Evolutionary conservation across 2,329 filamentous ascomycete species (phyloP), one percentile per base, ranked within the genome.

Genomic region (Zasmidium citrigriseum): DNA sequence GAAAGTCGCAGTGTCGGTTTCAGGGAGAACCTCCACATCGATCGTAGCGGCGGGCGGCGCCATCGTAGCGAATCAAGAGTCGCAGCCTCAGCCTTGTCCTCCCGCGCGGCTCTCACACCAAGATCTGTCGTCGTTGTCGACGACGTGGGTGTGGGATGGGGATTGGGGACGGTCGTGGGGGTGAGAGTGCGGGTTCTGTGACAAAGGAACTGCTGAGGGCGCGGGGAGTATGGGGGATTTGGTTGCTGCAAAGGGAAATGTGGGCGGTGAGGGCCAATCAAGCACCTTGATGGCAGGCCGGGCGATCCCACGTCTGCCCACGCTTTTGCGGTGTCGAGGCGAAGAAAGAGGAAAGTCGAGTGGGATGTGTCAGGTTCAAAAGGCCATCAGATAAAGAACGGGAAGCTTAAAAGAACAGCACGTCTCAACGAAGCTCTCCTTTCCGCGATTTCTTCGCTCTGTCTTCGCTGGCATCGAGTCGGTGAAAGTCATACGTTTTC

Each of bases 1-100:
- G 58, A 80, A 70, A 27, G 75, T 75, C 22, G 75, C 65, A 1
- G 80, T 82, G 64, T 83, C 82, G 18, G 78, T 76, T 25, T 78
- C 73, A 41, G 75, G 76, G 45, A 75, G 68, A 55, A 77, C 73
- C 50, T 80, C 74, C 54, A 78, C 72, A 50, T 54, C 52, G 48
- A 61, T 52, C 21, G 58, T 64, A 69, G 68, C 75, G 16, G 70
- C 65, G 51, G 70, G 67, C 52, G 72, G 71, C 34, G 69, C 65
- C 71, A 72, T 73, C 25, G 55, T 76, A 29, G 50, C 59, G 48
- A 14, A 46, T 47, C 52, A 52, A 11, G 16, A 38, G 29, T 44
- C 47, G n/a, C n/a, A n/a, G n/a, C n/a, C n/a, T n/a, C n/a, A n/a
- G n/a, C n/a, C n/a, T n/a, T n/a, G n/a, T n/a, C 34, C 34, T 41